These are phyloP conservation scores for Starmerella potacharoeniae DNA, from an alignment of 805 yeast genomes.

Conservation along the genomic window DNA sequence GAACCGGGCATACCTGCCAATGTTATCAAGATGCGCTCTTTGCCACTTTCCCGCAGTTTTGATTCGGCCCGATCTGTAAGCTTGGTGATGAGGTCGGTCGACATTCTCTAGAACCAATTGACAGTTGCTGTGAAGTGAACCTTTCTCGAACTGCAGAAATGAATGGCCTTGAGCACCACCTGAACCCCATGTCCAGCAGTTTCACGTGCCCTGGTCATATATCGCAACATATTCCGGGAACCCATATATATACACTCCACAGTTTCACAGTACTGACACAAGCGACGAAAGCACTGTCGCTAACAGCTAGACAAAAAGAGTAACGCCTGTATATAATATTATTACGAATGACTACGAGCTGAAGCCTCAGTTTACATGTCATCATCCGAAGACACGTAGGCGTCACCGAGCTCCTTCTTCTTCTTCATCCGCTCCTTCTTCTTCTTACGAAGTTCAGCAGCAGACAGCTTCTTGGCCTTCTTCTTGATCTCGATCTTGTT, in stretches of 20 bases:
- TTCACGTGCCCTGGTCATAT: not conserved
- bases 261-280: not conserved
- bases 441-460: constrained; percentile 99
- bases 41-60: not conserved
- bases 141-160: not conserved
- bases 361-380: constrained; percentile 41
- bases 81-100: not conserved
- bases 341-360: not conserved
- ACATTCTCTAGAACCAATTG: not conserved
- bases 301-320: not conserved
- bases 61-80: not conserved
- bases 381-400: constrained; percentile 95
- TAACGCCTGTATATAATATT: not conserved
- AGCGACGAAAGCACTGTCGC: not conserved
- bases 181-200: not conserved
- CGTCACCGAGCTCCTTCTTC: constrained; percentile 99
- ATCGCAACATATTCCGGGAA: too few relatives aligned
- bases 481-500: constrained; percentile 94
- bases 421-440: constrained; percentile 99
- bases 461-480: constrained; percentile 95
- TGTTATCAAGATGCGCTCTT: constrained; percentile 40
- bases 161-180: not conserved
- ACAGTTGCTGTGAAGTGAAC: not conserved
- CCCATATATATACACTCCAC: too few relatives aligned
- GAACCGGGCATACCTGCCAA: constrained; percentile 77